A percentile compares a stretch with the other conserved stretches of the same genome.
These are phyloP conservation scores for Aspergillus flavus DNA, from an alignment of 2,329 filamentous ascomycete species.

Conservation along the genomic window DNA sequence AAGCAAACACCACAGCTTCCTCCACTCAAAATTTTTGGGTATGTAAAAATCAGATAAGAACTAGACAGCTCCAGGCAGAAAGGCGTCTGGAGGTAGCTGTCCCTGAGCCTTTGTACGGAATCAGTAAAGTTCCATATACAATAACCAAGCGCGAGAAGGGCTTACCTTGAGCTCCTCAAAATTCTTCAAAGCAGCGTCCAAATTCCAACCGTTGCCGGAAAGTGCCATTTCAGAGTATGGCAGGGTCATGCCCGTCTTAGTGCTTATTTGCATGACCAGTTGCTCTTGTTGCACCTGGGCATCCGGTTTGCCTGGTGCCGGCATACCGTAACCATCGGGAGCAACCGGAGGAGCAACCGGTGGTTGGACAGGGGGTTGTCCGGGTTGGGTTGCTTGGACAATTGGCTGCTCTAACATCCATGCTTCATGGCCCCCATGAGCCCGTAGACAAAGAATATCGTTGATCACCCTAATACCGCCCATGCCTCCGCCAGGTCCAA, in stretches of 20 bases:
- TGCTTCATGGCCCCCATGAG: constrained; percentile 61
- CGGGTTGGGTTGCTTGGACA: constrained; percentile 19
- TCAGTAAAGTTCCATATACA: constrained; percentile 23
- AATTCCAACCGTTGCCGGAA: constrained; percentile 76
- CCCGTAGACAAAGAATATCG: constrained; percentile 75
- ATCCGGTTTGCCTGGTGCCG: constrained; percentile 47
- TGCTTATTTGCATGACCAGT: constrained; percentile 70
- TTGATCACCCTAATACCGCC: constrained; percentile 73
- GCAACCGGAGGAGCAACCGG: constrained; percentile 30
- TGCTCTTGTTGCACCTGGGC: constrained; percentile 67
- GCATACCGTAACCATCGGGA: constrained; percentile 43
- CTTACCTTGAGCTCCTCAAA: constrained; percentile 76
- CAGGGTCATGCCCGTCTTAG: constrained; percentile 77
- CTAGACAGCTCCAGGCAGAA: constrained; percentile 34
- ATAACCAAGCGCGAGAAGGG: not conserved
- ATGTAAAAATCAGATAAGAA: constrained; percentile 3
- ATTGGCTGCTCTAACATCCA: constrained; percentile 48
- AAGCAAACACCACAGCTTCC: constrained; percentile 7
- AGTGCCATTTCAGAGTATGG: constrained; percentile 82
- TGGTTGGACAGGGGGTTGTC: constrained; percentile 16
- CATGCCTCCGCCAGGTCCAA: constrained; percentile 72
- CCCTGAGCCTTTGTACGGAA: constrained; percentile 32
- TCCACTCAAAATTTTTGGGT: constrained; percentile 5
- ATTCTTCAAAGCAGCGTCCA: constrained; percentile 71
- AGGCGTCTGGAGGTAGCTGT: constrained; percentile 55